Base-by-base conservation (phyloP, 2,329 filamentous ascomycete genomes). In the Alternaria sp. region DNA sequence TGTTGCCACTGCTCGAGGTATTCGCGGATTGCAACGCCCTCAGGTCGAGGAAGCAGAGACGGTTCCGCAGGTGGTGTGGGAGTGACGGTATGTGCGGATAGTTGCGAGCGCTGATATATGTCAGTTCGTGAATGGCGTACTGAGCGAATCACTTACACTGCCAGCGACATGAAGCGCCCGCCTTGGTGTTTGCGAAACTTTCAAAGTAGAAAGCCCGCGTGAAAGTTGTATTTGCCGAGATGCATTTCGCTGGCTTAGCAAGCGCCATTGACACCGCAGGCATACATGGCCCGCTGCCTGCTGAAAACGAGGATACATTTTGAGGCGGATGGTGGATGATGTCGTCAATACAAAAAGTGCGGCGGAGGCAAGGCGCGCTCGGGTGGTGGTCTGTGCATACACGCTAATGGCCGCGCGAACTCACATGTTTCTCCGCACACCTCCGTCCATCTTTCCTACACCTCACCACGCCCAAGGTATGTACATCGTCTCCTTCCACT, bases 1-100 rank as follows among this genome's bases (percentile, higher is more conserved):
- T 77, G 65, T 67, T 87, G 81, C 84, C 84, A 86, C 71, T 76
- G 57, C 47, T 64, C 53, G 2, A 81, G 65, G n/a, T 73, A 75
- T 23, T 73, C 51, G 20, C 77, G 74, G 14, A 79, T 72, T 9
- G 69, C 56, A 12, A 69, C 28, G 4, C 69, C 49, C 49, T 64
- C 47, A 11, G 68, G 66, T 18, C 64, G 65, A 25, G 65, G 54
- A 25, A 70, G 33, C 20, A 70, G 60, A 7, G 61, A 28, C 3
- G 72, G 71, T 37, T 73, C 50, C 14, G 67, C 37, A 11, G 58
- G 25, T 3, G 56, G 55, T 6, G 69, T 26, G 30, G 67, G 18
- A 21, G 57, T 45, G 5, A 58, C 44, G 4, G 69, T 21, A 6
- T 59, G n/a, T 9, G 61, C 20, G 6, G 61, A 37, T 37, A 57